Evolutionary conservation across 495 filamentous ascomycete species (phyloP), one percentile per base, ranked within the genome.

Genomic region (Penicillium salamii): DNA sequence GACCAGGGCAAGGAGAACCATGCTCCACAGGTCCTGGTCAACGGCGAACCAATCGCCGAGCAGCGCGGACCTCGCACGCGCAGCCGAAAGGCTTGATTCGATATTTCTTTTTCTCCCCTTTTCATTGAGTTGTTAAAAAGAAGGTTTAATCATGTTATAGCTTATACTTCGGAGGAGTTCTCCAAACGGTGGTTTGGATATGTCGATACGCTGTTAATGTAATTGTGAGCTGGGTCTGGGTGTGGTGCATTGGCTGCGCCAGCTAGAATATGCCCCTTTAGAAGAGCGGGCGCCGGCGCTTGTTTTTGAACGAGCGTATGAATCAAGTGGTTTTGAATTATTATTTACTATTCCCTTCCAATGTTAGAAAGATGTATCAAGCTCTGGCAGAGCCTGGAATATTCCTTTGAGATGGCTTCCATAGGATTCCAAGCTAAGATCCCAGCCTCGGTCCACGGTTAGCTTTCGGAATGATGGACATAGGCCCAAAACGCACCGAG

Each of bases 11-110:
- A 67, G 55, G 68, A 70, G 54, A 71, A 68, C 59, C 42, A 63
- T 18, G 55, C 67, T 1, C 72, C 70, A 3, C 62, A 70, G 39
- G 63, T 73, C 13, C 53, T 67, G 28, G 18, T 74, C 41, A 75
- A 75, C 34, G 72, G 72, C 21, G 53, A 68, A 50, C 69, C 67
- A 6, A 61, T 65, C 36, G 46, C 58, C 34, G 58, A 61, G 42
- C 56, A 54, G 31, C 56, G 53, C 17, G 57, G 53, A 36, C 61
- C 53, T 11, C 58, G 61, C 8, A 56, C 61, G 1, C 55, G 61
- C 49, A 65, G 55, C 56, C 45, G 49, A 24, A 63, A 63, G 47
- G 59, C 53, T 1, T 62, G 34, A 55, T 18, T 17, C n/a, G 3
- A 29, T 13, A 1, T 0, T 11, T 35, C 26, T 18, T 6, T 7